Evolutionary conservation across 306 rosid genomes (phyloP).

Genomic region (Cicer pinnatifidum): DNA sequence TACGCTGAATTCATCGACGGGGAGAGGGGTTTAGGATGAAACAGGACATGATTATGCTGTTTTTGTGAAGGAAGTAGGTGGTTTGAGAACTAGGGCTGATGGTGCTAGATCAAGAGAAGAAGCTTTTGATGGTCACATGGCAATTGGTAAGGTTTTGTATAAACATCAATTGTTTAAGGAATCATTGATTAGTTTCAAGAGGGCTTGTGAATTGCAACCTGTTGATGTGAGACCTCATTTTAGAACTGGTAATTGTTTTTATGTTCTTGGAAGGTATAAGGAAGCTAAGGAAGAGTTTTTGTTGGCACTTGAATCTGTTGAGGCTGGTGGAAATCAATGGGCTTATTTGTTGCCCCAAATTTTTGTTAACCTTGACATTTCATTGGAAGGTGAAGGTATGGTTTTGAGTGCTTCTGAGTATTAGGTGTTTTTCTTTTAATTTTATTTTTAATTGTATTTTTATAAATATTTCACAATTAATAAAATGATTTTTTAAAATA

Average conservation of each 20-base stretch:
- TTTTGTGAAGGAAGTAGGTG: slow-evolving; percentile 84
- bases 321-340: slow-evolving; percentile 97
- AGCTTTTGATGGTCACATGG: slow-evolving; percentile 98
- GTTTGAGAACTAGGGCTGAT: slow-evolving; percentile 78
- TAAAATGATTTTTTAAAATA: too few species aligned
- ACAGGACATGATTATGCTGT: slow-evolving; percentile 76
- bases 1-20: slow-evolving; percentile 87
- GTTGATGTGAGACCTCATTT: slow-evolving; percentile 95
- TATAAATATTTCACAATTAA: too few species aligned
- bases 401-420: slow-evolving; percentile 99
- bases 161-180: slow-evolving; percentile 93
- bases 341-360: slow-evolving; percentile 95
- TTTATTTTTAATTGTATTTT: too few species aligned
- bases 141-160: slow-evolving; percentile 86
- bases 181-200: slow-evolving; percentile 79
- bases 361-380: slow-evolving; percentile 90
- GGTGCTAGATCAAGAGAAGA: slow-evolving; percentile 90
- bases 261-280: slow-evolving; percentile 71
- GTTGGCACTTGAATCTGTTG: slow-evolving; percentile 89
- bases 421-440: slow-evolving; percentile 45
- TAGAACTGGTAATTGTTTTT: slow-evolving; percentile 88
- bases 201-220: slow-evolving; percentile 98
- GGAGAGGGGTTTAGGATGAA: slow-evolving; percentile 95
- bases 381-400: slow-evolving; percentile 99
- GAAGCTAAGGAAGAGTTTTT: slow-evolving; percentile 91